Conservation (phyloP, 2,329 filamentous ascomycete genomes). For the Xylaria sp. region DNA sequence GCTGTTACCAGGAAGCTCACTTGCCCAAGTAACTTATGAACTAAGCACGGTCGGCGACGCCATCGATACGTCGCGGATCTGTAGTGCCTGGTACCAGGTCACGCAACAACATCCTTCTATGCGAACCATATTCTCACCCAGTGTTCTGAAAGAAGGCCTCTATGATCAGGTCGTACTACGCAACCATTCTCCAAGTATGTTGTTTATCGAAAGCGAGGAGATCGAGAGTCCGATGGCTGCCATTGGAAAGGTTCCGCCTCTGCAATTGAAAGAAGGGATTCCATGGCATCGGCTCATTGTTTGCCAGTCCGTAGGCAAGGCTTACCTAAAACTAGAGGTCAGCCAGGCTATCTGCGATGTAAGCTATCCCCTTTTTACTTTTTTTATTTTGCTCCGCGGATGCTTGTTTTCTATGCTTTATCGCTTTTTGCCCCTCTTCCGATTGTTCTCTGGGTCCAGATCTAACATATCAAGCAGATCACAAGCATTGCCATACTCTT, state of each 20-base stretch:
- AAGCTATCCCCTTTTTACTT: conserved; percentile 16
- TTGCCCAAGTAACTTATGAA: conserved; percentile 60
- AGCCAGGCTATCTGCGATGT: conserved; percentile 63
- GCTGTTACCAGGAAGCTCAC: conserved; percentile 54
- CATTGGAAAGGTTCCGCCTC: conserved; percentile 55
- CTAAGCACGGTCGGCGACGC: conserved; percentile 53
- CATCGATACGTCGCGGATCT: conserved; percentile 58
- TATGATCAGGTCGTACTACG: conserved; percentile 62
- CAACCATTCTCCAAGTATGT: conserved; percentile 60
- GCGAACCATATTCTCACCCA: conserved; percentile 63
- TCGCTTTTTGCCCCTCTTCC: neutral
- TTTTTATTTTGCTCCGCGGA: neutral
- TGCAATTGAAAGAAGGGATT: conserved; percentile 52
- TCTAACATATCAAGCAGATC: conserved; percentile 36
- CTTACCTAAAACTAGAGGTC: conserved; percentile 61
- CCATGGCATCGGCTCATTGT: conserved; percentile 63
- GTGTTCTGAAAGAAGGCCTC: conserved; percentile 58
- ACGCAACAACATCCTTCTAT: conserved; percentile 58
- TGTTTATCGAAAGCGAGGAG: conserved; percentile 61
- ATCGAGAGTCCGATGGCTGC: conserved; percentile 53
- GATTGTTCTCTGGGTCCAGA: neutral
- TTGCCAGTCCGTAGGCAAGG: conserved; percentile 57
- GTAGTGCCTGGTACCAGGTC: conserved; percentile 61
- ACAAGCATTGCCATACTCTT: conserved; percentile 59
- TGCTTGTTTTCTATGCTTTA: neutral